Evolutionary conservation across 345 rosid genomes (phyloP).

Genomic region (Citrus glauca): DNA sequence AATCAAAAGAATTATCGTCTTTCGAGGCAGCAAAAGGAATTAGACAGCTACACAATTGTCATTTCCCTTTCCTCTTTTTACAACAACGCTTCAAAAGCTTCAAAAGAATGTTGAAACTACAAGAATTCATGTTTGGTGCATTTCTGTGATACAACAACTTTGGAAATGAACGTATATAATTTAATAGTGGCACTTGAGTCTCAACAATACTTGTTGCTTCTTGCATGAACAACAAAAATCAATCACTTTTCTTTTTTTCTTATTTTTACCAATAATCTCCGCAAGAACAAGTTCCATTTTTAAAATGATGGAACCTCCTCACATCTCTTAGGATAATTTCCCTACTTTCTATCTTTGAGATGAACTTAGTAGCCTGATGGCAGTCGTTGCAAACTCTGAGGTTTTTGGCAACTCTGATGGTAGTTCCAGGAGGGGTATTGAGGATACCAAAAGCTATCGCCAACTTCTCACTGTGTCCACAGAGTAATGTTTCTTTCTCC

Average conservation of each 20-base stretch:
- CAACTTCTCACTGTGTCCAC: conserved; percentile 91
- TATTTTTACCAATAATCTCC: conserved; percentile 72
- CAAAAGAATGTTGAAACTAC: background rate
- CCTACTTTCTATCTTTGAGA: conserved; percentile 62
- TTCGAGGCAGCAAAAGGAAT: background rate
- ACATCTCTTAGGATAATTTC: conserved; percentile 82
- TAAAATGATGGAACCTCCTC: conserved; percentile 84
- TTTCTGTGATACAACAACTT: background rate
- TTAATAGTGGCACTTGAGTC: background rate
- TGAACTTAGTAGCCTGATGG: conserved; percentile 64
- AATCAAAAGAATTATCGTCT: background rate
- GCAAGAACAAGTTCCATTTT: conserved; percentile 75
- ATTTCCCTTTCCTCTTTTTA: background rate
- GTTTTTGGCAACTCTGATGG: conserved; percentile 83
- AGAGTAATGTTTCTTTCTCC: conserved; percentile 72
- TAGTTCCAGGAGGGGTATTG: conserved; percentile 61
- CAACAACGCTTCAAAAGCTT: background rate
- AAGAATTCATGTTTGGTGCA: background rate
- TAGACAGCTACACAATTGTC: background rate
- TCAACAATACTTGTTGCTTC: background rate
- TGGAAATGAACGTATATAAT: background rate
- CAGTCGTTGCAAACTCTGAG: conserved; percentile 89
- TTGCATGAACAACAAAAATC: background rate
- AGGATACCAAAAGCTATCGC: conserved; percentile 84
- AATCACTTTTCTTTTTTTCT: background rate